Percentiles rank a stretch among this genome's conserved stretches.
phyloP scores from a whole-genome alignment of 2,329 filamentous ascomycete genomes.

The Bipolaris cookei region DNA sequence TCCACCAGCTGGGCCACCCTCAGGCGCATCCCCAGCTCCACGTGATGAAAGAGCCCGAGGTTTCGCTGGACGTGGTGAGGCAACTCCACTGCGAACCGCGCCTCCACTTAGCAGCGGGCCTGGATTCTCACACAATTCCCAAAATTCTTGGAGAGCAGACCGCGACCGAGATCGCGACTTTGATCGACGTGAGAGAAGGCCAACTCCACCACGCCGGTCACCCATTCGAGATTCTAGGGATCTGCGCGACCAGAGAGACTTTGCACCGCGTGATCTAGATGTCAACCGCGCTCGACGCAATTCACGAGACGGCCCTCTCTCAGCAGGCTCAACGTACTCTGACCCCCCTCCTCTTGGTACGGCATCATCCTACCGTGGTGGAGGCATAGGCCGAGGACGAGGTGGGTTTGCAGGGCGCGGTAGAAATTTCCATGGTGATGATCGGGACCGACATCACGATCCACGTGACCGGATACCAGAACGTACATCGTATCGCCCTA shows the following conservation, averaged over 20 bases:
- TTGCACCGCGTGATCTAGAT: constrained; percentile 67
- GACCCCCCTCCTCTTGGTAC: constrained; percentile 65
- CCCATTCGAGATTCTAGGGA: constrained; percentile 65
- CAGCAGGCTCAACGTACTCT: constrained; percentile 72
- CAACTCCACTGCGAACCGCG: constrained; percentile 64
- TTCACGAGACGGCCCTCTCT: constrained; percentile 75
- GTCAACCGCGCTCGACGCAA: constrained; percentile 70
- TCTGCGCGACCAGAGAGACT: constrained; percentile 67
- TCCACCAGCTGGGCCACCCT: constrained; percentile 40
- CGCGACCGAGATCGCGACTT: constrained; percentile 58
- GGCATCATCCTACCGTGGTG: constrained; percentile 60
- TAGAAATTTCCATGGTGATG: constrained; percentile 54
- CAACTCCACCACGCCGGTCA: constrained; percentile 68
- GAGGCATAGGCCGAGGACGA: constrained; percentile 58
- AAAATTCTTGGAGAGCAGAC: constrained; percentile 60
- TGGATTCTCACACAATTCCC: constrained; percentile 48
- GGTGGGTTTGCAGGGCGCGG: constrained; percentile 57
- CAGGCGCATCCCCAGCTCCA: constrained; percentile 53
- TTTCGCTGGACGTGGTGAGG: constrained; percentile 66
- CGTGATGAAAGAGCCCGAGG: constrained; percentile 65
- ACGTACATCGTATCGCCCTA: constrained; percentile 60
- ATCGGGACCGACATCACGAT: constrained; percentile 59
- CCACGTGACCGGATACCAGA: constrained; percentile 42
- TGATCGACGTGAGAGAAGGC: constrained; percentile 64
- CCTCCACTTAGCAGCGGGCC: constrained; percentile 52